Evolutionary conservation across 306 rosid genomes (phyloP), one percentile per base, ranked within the genome.

Genomic region (Pterocarpus santalinus): DNA sequence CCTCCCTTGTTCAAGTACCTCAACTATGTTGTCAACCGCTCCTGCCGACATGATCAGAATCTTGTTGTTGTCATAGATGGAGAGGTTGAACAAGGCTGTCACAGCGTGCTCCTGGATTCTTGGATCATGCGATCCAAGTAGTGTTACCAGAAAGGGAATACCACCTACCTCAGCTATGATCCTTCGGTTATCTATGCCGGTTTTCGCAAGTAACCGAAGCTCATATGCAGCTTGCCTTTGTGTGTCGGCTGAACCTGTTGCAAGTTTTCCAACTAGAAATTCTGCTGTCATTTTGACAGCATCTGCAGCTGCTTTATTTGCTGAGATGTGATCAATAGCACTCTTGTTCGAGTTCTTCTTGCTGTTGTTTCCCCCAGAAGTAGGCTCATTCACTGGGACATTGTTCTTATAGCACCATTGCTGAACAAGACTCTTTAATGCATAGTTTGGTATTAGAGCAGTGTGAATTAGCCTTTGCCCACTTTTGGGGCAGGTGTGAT

Each of bases 191-290:
- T 87, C 86, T 97, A 89, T 90, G 38, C 98, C 92, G 0, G 96
- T 84, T 89, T 95, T 95, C 0, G 97, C 94, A 2, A 95, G 97
- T 36, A 95, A 70, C 22, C 97, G 86, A 35, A 95, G 94, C 57
- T 95, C 97, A 56, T 93, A 95, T 0, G 99, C 99, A 0, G 99
- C 97, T 73, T 93, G 98, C 51, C 93, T 85, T 75, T 95, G 99
- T 41, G 89, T 90, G 39, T 91, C 94, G 6, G 87, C 87, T 0
- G 98, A 95, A 7, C 99, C 99, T 0, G 97, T 95, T 75, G 99
- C 99, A 15, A 95, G 81, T 84, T 95, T 95, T 60, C 99, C 99
- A 28, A 95, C 99, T 0, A 95, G 89, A 82, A 95, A 95, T 15
- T 93, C 97, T 28, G 97, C 94, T 53, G 97, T 92, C 91, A 95